phyloP scores from a whole-genome alignment of 2,329 filamentous ascomycete species.

The Cordyceps sp. region DNA sequence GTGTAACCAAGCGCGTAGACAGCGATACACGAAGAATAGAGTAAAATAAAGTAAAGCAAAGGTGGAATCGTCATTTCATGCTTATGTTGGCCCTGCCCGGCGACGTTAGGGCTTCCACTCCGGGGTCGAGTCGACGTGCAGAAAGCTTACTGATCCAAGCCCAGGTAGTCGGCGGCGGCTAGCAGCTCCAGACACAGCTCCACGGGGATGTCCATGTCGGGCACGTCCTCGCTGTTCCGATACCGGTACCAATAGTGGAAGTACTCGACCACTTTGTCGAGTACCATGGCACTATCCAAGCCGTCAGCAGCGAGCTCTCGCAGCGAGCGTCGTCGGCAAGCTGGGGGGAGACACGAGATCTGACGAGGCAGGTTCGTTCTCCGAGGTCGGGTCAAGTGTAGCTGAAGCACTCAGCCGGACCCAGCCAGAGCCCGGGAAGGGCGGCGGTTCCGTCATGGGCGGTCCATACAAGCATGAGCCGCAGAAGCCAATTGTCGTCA shows the following conservation, averaged over 20 bases:
- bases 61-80: conserved; percentile 12
- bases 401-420: conserved; percentile 29
- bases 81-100: conserved; percentile 19
- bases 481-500: conserved; percentile 20
- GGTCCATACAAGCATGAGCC: too few species aligned
- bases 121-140: conserved; percentile 12
- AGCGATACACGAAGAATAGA: not conserved
- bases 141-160: conserved; percentile 37
- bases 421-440: conserved; percentile 14
- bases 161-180: conserved; percentile 62
- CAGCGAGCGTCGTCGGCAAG: not conserved
- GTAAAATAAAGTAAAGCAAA: not conserved
- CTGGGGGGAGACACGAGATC: too few species aligned
- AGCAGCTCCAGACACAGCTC: conserved; percentile 65
- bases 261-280: conserved; percentile 72
- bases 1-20: too few species aligned
- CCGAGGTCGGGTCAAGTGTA: conserved; percentile 52
- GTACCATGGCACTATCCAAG: conserved; percentile 44
- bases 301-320: conserved; percentile 3
- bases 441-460: conserved; percentile 29
- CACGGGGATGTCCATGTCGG: conserved; percentile 66
- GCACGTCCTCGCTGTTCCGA: conserved; percentile 52
- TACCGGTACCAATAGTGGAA: conserved; percentile 70
- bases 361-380: too few species aligned
- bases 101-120: conserved; percentile 7